phyloP scores from a whole-genome alignment of 2,329 filamentous ascomycete genomes.

The Lachnellula cervina region DNA sequence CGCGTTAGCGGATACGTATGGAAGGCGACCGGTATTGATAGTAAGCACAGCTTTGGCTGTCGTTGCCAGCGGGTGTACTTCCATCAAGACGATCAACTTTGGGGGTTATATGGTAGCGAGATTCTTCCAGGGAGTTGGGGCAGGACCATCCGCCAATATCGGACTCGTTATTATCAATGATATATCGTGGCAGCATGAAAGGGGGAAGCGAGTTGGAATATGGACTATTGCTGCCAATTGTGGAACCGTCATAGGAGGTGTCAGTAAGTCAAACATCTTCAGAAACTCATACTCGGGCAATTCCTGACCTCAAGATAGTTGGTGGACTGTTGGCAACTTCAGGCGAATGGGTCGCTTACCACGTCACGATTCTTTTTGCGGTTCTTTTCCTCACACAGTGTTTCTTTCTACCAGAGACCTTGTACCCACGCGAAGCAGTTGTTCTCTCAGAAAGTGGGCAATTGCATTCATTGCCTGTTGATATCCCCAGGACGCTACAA shows the following conservation, averaged over 20 bases:
- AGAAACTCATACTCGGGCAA: no score
- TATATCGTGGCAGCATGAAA: constrained; percentile 52
- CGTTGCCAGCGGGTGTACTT: constrained; percentile 33
- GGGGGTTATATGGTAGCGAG: constrained; percentile 51
- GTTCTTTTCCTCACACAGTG: constrained; percentile 44
- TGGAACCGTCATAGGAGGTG: constrained; percentile 45
- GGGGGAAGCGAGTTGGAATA: constrained; percentile 50
- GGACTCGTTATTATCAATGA: constrained; percentile 40
- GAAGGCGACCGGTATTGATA: constrained; percentile 42
- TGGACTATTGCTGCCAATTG: constrained; percentile 54
- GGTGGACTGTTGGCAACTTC: constrained; percentile 48
- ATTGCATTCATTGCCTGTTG: no score
- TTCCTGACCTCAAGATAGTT: constrained; percentile 28
- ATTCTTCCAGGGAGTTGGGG: constrained; percentile 54
- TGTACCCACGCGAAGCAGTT: no score
- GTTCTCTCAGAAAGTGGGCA: no score
- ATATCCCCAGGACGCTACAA: no score
- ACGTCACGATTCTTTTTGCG: constrained; percentile 49
- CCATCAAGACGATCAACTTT: constrained; percentile 35
- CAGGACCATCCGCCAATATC: constrained; percentile 36
- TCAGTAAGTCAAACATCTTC: constrained; percentile 32
- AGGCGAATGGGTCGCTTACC: constrained; percentile 50
- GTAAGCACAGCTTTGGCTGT: constrained; percentile 34
- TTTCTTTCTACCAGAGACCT: constrained; percentile 10
- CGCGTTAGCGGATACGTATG: constrained; percentile 32